These are phyloP conservation scores for Lathyrus sativus DNA, from an alignment of 306 rosid genomes.

Conservation along the genomic window DNA sequence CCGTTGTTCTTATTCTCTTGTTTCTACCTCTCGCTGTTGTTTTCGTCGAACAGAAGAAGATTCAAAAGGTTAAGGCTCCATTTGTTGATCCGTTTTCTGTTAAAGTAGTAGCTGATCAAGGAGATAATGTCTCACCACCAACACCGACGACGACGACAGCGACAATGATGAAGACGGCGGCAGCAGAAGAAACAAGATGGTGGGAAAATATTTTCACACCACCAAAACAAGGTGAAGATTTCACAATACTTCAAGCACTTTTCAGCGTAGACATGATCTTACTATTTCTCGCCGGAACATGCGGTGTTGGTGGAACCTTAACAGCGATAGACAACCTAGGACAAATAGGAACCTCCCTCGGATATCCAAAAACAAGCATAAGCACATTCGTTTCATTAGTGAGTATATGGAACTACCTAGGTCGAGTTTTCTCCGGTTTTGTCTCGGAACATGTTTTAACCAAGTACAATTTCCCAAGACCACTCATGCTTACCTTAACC, in stretches of 20 bases:
- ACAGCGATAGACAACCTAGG: conserved; percentile 62
- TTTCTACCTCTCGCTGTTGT: conserved; percentile 63
- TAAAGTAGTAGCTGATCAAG: conserved; percentile 18
- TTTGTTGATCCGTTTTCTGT: conserved; percentile 25
- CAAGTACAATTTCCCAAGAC: conserved; percentile 51
- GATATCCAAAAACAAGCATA: conserved; percentile 53
- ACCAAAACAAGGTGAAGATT: conserved; percentile 61
- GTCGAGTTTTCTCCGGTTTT: conserved; percentile 52
- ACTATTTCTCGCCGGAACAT: conserved; percentile 50
- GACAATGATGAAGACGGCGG: not conserved
- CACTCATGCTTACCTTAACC: conserved; percentile 51
- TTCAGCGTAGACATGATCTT: conserved; percentile 64
- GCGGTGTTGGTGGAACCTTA: conserved; percentile 63
- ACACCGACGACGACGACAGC: too few relatives aligned
- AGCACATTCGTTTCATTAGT: conserved; percentile 63
- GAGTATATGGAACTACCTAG: conserved; percentile 67
- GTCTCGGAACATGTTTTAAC: conserved; percentile 48
- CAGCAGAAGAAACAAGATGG: conserved; percentile 34
- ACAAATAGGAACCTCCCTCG: conserved; percentile 56
- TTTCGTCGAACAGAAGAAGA: conserved; percentile 45
- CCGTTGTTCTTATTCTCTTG: conserved; percentile 50
- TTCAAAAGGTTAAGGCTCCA: conserved; percentile 27
- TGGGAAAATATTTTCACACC: conserved; percentile 54
- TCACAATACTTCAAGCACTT: conserved; percentile 63
- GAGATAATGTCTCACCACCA: not conserved